Base-by-base conservation (phyloP, 805 yeast genomes). In the Hanseniaspora thailandica region DNA sequence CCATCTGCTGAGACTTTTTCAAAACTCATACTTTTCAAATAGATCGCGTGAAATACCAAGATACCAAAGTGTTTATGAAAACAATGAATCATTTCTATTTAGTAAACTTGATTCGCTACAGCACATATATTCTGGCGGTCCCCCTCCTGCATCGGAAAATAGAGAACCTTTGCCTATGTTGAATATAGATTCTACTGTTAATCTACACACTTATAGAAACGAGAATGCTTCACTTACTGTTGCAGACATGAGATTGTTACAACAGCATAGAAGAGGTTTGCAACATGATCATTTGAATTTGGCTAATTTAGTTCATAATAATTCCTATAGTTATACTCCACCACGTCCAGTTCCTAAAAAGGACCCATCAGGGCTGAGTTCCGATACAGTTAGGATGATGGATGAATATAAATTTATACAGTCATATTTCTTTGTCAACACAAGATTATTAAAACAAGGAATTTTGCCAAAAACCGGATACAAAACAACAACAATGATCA, bases 321-420 rank as follows among this genome's bases (percentile, higher is more conserved):
- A n/a, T n/a, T n/a, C n/a, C n/a, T n/a, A n/a, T n/a, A n/a, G n/a
- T n/a, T n/a, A n/a, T n/a, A n/a, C n/a, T n/a, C n/a, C n/a, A n/a
- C n/a, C n/a, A n/a, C n/a, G n/a, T n/a, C n/a, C n/a, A n/a, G n/a
- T n/a, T n/a, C n/a, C n/a, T n/a, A n/a, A n/a, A n/a, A n/a, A n/a
- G n/a, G n/a, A n/a, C n/a, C n/a, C 35, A 28, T 9, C 13, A 13
- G 33, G 15, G 23, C 20, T n/a, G 25, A n/a, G 19, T 35, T 23
- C 25, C 7, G 33, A 25, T 17, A 49, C 44, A 17, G 23, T 28
- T 19, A 49, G 33, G 30, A 49, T 41, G 44, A 20, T 50, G 17
- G 40, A 50, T 28, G 38, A 35, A 26, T 50, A 43, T n/a, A 45
- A 43, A 17, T 50, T 41, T 28, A 20, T 43, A 9, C 30, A 50